Conservation (phyloP, 805 yeast species). For the Cyberlindnera americana region DNA sequence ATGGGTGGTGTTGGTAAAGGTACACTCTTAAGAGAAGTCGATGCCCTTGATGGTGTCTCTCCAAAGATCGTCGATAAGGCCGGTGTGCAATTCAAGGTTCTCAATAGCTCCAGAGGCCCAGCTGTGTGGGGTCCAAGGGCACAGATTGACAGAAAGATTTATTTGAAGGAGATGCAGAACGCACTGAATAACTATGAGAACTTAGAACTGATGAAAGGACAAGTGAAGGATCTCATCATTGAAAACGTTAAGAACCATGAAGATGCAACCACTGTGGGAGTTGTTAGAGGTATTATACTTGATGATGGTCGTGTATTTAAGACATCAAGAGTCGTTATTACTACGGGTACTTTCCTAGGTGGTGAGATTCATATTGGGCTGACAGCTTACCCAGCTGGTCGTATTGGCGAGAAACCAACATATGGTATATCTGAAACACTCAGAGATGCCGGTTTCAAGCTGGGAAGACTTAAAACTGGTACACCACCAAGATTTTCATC, state of each 20-base stretch:
- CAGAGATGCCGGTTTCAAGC: conserved; percentile 66
- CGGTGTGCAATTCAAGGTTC: conserved; percentile 85
- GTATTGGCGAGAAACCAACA: conserved; percentile 91
- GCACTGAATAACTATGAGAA: conserved; percentile 53
- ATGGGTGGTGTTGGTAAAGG: conserved; percentile 99
- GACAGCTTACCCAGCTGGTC: conserved; percentile 78
- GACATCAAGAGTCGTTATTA: conserved; percentile 71
- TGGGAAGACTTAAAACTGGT: conserved; percentile 94
- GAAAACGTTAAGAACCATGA: conserved; percentile 30
- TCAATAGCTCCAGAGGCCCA: conserved; percentile 85
- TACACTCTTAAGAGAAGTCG: conserved; percentile 85
- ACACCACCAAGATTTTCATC: conserved; percentile 89
- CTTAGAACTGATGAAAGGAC: conserved; percentile 57
- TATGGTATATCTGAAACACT: conserved; percentile 84
- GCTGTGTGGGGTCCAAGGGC: conserved; percentile 99
- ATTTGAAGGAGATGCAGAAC: conserved; percentile 74
- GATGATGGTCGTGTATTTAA: conserved; percentile 60
- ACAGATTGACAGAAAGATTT: conserved; percentile 85
- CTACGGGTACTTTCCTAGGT: conserved; percentile 93
- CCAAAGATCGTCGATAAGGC: conserved; percentile 85
- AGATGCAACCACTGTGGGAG: conserved; percentile 18
- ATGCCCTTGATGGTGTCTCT: conserved; percentile 93
- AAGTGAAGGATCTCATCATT: conserved; percentile 80
- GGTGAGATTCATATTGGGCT: conserved; percentile 94
- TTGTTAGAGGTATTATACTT: conserved; percentile 68